Evolutionary conservation across 345 rosid genomes (phyloP).

Genomic region (Citrus maxima): DNA sequence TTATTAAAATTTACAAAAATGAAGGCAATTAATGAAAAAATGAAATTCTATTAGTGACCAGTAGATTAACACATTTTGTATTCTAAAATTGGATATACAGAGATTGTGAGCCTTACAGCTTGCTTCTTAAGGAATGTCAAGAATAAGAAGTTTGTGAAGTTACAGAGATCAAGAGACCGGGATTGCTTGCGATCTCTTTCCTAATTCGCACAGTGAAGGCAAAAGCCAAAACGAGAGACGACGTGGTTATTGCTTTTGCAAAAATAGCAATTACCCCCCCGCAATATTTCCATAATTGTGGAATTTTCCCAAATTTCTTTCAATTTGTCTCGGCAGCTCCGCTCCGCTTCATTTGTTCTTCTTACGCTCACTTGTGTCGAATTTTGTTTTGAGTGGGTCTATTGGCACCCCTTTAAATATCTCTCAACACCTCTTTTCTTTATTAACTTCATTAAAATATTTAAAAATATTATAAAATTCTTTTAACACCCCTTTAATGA

Average conservation of each 20-base stretch:
- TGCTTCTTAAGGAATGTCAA: not conserved
- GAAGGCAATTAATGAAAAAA: not conserved
- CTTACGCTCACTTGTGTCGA: too few species aligned
- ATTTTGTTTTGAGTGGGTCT: too few species aligned
- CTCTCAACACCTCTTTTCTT: too few species aligned
- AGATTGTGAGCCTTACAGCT: not conserved
- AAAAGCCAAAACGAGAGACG: too few species aligned
- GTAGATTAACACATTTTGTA: not conserved
- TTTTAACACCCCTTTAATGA: too few species aligned
- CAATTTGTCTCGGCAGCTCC: not conserved
- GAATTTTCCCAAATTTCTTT: not conserved
- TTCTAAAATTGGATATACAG: not conserved
- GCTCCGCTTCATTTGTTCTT: not conserved
- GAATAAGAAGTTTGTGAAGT: not conserved
- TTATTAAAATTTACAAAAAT: not conserved
- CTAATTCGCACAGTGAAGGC: not conserved
- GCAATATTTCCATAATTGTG: not conserved
- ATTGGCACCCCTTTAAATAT: too few species aligned
- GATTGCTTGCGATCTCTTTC: slow-evolving; percentile 1
- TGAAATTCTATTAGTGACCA: not conserved
- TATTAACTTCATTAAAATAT: too few species aligned
- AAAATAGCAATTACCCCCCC: not conserved
- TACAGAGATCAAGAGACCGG: not conserved
- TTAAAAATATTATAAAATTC: too few species aligned
- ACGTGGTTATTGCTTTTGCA: not conserved